phyloP scores from a whole-genome alignment of 225 moss, liverwort and hornwort genomes.

The Antitrichia curtipendula region DNA sequence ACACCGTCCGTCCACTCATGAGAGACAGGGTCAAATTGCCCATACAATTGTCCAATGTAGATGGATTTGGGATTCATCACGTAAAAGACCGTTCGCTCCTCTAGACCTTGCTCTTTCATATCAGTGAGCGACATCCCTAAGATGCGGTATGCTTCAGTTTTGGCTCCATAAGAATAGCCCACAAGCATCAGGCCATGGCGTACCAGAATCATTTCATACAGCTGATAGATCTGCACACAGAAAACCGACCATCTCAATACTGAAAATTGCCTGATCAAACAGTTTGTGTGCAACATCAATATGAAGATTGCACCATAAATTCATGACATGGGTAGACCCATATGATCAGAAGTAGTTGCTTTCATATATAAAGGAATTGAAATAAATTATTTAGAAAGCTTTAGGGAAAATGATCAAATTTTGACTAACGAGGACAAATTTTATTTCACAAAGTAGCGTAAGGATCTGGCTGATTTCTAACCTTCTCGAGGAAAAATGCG shows the following conservation, averaged over 20 bases:
- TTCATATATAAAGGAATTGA: neutral
- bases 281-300: neutral
- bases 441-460: neutral
- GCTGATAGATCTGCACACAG: slow-evolving; percentile 46
- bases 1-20: slow-evolving; percentile 75
- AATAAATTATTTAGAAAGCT: neutral
- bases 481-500: slow-evolving; percentile 46
- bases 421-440: neutral
- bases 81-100: slow-evolving; percentile 49
- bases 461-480: neutral
- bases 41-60: slow-evolving; percentile 79
- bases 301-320: neutral
- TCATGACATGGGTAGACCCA: neutral
- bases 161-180: slow-evolving; percentile 75
- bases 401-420: neutral
- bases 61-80: slow-evolving; percentile 89
- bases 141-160: slow-evolving; percentile 62
- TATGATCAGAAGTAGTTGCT: neutral
- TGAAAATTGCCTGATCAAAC: neutral
- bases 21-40: slow-evolving; percentile 64
- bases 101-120: slow-evolving; percentile 54
- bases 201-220: slow-evolving; percentile 85
- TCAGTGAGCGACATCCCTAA: slow-evolving; percentile 61
- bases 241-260: neutral
- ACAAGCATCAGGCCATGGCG: slow-evolving; percentile 80